These are phyloP conservation scores for Vinca major DNA, from an alignment of 305 asterid species.

Conservation along the genomic window DNA sequence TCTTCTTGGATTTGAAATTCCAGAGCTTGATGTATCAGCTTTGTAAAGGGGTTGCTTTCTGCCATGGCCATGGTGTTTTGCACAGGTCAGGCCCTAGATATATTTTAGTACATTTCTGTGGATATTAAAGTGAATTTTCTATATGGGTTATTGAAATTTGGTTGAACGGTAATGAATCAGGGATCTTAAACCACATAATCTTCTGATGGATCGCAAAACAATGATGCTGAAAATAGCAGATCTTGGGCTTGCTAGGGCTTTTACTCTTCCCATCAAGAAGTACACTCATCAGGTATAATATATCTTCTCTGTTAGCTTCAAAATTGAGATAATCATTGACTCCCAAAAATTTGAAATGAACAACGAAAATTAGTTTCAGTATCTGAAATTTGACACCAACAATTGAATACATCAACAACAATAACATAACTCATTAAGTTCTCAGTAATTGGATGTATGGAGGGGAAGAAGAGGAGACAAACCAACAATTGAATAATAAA, in stretches of 20 bases:
- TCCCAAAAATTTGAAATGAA: no score
- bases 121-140: background rate
- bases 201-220: constrained; percentile 85
- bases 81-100: constrained; percentile 43
- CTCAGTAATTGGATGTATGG: no score
- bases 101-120: background rate
- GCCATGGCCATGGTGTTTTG: constrained; percentile 91
- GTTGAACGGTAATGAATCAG: constrained; percentile 22
- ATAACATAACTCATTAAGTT: no score
- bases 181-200: constrained; percentile 97
- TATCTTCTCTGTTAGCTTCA: background rate
- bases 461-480: no score
- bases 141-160: background rate
- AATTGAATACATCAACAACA: no score
- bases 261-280: constrained; percentile 87
- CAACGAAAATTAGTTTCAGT: no score
- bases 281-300: constrained; percentile 68
- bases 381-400: no score
- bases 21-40: constrained; percentile 97
- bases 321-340: background rate
- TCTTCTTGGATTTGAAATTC: background rate
- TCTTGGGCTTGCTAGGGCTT: constrained; percentile 88
- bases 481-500: no score
- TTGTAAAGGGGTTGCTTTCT: constrained; percentile 91
- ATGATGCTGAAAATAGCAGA: constrained; percentile 89